phyloP scores from a whole-genome alignment of 257 asterid genomes.

The Paulownia fortunei region DNA sequence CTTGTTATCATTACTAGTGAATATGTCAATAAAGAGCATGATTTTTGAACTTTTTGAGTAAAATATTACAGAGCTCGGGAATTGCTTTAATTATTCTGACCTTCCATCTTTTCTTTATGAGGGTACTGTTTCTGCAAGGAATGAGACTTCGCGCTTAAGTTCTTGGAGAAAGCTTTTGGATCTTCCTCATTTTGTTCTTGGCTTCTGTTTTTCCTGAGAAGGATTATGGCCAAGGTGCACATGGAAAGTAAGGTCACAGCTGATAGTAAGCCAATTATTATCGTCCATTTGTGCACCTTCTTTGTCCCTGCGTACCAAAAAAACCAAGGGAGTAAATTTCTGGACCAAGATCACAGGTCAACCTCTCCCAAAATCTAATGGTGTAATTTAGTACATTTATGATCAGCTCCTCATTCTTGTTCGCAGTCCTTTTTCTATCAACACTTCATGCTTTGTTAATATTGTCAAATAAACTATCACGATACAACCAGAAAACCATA shows the following conservation, averaged over 20 bases:
- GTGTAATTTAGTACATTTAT: neutral
- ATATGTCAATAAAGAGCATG: neutral
- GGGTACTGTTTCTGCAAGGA: constrained; percentile 52
- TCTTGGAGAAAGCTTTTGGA: constrained; percentile 49
- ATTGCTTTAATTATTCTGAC: constrained; percentile 38
- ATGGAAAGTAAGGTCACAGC: constrained; percentile 57
- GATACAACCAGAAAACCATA: no score
- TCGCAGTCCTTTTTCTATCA: no score
- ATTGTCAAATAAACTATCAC: no score
- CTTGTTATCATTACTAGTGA: neutral
- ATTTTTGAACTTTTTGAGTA: neutral
- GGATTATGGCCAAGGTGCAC: constrained; percentile 53
- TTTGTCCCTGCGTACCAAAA: constrained; percentile 20
- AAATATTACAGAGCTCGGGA: neutral
- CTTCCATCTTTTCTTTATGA: constrained; percentile 49
- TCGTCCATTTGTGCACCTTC: constrained; percentile 53
- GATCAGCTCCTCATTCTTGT: no score
- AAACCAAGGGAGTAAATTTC: neutral
- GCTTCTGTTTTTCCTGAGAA: constrained; percentile 46
- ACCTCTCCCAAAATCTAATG: neutral
- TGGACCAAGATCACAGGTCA: neutral
- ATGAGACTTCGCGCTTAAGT: constrained; percentile 38
- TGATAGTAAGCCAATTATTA: constrained; percentile 53
- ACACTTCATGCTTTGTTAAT: no score
- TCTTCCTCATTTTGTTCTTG: constrained; percentile 39